These are phyloP conservation scores for Apiospora arundinis DNA, from an alignment of 2,329 filamentous ascomycete species.

Conservation along the genomic window DNA sequence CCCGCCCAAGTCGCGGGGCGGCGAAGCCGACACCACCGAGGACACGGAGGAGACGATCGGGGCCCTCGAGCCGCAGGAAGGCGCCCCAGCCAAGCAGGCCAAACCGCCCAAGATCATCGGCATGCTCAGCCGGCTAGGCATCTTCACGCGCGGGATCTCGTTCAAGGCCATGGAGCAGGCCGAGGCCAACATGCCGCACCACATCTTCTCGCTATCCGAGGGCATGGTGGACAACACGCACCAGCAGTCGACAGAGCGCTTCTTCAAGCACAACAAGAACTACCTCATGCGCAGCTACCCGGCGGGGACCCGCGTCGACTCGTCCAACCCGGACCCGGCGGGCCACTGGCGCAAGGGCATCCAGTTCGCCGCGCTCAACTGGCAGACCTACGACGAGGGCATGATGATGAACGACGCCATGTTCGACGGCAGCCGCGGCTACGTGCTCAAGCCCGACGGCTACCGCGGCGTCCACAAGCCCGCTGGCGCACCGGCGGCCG, in stretches of 20 bases:
- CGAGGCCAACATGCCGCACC: slow-evolving; percentile 67
- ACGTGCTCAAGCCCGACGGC: slow-evolving; percentile 66
- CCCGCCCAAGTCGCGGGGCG: slow-evolving; percentile 43
- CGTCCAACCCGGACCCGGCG: slow-evolving; percentile 84
- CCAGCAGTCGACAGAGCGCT: slow-evolving; percentile 50
- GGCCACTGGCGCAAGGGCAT: slow-evolving; percentile 88
- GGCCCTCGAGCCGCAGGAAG: slow-evolving; percentile 22
- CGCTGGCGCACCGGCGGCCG: slow-evolving; percentile 21
- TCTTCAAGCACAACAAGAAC: slow-evolving; percentile 82
- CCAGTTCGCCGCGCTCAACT: slow-evolving; percentile 91
- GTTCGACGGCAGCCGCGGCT: slow-evolving; percentile 84
- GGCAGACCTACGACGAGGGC: slow-evolving; percentile 87
- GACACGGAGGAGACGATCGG: slow-evolving; percentile 26
- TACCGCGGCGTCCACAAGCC: slow-evolving; percentile 43
- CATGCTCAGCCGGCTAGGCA: slow-evolving; percentile 74
- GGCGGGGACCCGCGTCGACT: slow-evolving; percentile 78
- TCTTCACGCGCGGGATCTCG: slow-evolving; percentile 83
- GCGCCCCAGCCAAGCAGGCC: slow-evolving; percentile 48
- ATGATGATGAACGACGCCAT: slow-evolving; percentile 97
- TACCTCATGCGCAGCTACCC: slow-evolving; percentile 92
- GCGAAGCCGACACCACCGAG: slow-evolving; percentile 34
- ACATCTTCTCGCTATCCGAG: slow-evolving; percentile 73
- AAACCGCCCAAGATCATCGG: slow-evolving; percentile 67
- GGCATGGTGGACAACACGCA: slow-evolving; percentile 67
- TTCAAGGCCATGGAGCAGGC: slow-evolving; percentile 83